Conservation (phyloP, 768 basidiomycete species). For the Sutorius australiensis region DNA sequence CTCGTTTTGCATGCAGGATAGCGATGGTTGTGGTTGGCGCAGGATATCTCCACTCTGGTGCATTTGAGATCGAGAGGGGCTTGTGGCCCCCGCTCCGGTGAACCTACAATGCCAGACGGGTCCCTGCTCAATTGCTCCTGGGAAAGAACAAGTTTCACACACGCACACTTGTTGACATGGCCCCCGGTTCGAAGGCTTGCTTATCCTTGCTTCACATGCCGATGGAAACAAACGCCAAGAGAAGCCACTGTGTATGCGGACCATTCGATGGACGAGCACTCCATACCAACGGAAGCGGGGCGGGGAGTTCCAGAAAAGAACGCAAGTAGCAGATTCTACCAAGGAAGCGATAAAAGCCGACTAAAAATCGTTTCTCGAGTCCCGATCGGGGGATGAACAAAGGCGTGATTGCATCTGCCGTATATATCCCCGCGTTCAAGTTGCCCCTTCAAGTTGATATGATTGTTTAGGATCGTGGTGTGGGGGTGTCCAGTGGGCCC, state of each 20-base stretch:
- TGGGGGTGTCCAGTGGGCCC: background rate
- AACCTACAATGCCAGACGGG: conserved; percentile 6
- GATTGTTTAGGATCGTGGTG: background rate
- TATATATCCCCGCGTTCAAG: background rate
- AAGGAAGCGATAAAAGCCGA: background rate
- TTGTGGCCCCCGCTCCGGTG: background rate
- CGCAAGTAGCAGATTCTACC: background rate
- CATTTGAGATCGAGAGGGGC: background rate
- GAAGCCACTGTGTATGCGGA: too few relatives aligned
- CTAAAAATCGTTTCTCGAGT: too few relatives aligned
- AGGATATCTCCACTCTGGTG: background rate
- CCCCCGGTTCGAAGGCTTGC: background rate
- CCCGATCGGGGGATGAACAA: background rate
- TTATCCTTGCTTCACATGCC: too few relatives aligned
- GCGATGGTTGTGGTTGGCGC: background rate
- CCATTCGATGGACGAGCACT: background rate
- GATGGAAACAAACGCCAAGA: too few relatives aligned
- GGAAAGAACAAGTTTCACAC: background rate
- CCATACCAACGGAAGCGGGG: background rate
- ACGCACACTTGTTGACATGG: background rate
- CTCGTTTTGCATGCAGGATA: conserved; percentile 8
- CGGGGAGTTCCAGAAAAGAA: too few relatives aligned
- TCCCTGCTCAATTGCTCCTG: conserved; percentile 2
- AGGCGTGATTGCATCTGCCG: background rate
- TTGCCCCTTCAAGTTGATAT: background rate